phyloP scores from a whole-genome alignment of 257 asterid genomes.

The Solanum arcanum region DNA sequence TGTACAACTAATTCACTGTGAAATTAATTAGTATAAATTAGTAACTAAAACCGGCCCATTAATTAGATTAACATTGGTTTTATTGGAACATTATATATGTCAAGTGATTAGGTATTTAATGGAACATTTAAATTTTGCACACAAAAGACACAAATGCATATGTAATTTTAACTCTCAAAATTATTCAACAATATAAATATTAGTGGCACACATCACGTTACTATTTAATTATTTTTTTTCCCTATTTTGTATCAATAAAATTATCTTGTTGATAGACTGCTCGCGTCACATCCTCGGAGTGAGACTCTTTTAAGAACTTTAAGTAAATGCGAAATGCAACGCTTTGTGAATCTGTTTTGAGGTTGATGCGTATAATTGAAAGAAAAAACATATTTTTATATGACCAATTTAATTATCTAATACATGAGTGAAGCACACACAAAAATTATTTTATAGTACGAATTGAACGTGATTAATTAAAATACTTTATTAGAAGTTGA shows the following conservation, averaged over 20 bases:
- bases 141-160: neutral
- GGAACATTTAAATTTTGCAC: neutral
- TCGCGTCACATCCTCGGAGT: neutral
- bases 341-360: too few relatives aligned
- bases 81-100: neutral
- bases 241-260: neutral
- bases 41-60: neutral
- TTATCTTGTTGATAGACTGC: too few relatives aligned
- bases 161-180: neutral
- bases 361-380: too few relatives aligned
- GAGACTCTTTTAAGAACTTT: neutral
- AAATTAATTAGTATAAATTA: neutral
- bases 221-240: neutral
- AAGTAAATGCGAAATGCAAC: too few relatives aligned
- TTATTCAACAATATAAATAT: too few relatives aligned
- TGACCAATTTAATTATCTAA: too few relatives aligned
- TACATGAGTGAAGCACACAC: too few relatives aligned
- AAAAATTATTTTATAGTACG: too few relatives aligned
- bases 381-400: too few relatives aligned
- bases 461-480: neutral
- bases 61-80: neutral
- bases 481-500: too few relatives aligned
- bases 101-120: neutral
- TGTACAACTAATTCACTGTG: too few relatives aligned
- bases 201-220: neutral